Conservation (phyloP, 75 land plant genomes). For the Sequoiadendron giganteum region DNA sequence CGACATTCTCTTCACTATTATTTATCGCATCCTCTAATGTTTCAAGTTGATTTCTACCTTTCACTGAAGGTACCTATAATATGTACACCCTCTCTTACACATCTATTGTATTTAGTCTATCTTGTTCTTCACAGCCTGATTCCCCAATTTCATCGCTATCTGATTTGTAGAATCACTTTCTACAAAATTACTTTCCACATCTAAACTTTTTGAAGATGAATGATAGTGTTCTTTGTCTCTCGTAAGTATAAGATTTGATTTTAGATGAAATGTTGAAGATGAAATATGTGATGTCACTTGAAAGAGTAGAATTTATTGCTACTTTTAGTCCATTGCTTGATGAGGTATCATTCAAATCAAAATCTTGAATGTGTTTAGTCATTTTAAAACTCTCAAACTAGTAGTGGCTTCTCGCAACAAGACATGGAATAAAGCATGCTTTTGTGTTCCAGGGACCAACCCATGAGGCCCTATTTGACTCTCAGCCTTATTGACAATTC, state of each 20-base stretch:
- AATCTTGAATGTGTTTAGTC: constrained; percentile 66
- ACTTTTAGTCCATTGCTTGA: constrained; percentile 62
- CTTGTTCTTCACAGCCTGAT: constrained; percentile 36
- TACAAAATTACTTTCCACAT: constrained; percentile 52
- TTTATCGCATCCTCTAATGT: neutral
- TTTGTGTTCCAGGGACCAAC: constrained; percentile 76
- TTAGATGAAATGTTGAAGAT: constrained; percentile 70
- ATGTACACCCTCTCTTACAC: neutral
- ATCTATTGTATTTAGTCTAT: constrained; percentile 8
- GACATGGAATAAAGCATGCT: constrained; percentile 75
- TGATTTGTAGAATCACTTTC: constrained; percentile 43
- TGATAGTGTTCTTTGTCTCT: constrained; percentile 39
- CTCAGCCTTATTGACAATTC: constrained; percentile 30
- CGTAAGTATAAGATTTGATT: constrained; percentile 37
- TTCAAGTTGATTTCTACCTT: neutral
- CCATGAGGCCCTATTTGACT: constrained; percentile 51
- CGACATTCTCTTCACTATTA: neutral
- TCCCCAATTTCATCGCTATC: constrained; percentile 39
- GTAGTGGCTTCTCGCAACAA: constrained; percentile 64
- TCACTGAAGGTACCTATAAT: neutral
- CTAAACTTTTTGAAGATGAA: constrained; percentile 57
- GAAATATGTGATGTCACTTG: constrained; percentile 88
- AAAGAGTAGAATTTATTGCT: constrained; percentile 64
- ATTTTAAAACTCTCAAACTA: constrained; percentile 71
- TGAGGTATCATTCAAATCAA: constrained; percentile 50